These are phyloP conservation scores for Plasmodium inui DNA, from an alignment of 169 alveolate genomes.

Conservation along the genomic window DNA sequence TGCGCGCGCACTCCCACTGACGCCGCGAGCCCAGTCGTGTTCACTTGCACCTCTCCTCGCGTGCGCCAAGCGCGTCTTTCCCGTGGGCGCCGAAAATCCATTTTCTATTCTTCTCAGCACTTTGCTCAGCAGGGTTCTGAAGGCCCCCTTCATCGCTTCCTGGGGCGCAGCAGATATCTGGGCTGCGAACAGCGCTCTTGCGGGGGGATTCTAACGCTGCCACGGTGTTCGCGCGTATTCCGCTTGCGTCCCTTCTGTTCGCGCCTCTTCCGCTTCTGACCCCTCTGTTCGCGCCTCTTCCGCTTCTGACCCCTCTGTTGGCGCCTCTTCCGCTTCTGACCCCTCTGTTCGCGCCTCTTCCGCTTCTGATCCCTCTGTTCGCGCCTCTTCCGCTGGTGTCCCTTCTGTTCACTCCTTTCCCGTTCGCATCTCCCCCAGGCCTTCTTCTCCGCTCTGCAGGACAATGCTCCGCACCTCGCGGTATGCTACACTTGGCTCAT, in stretches of 20 bases:
- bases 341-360: too few relatives aligned
- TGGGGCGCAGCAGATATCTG: background rate
- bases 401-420: too few relatives aligned
- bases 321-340: too few relatives aligned
- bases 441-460: background rate
- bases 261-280: too few relatives aligned
- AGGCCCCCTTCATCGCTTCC: conserved; percentile 9
- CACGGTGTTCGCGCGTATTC: background rate
- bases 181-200: background rate
- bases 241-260: too few relatives aligned
- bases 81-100: conserved; percentile 16
- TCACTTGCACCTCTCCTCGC: background rate
- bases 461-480: background rate
- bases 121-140: conserved; percentile 16
- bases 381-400: too few relatives aligned
- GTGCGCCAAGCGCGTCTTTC: background rate
- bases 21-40: background rate
- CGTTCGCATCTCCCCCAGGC: background rate
- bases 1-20: background rate
- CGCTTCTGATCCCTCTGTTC: too few relatives aligned
- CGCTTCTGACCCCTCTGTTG: too few relatives aligned
- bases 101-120: conserved; percentile 5
- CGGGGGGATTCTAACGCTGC: background rate
- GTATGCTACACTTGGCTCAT: conserved; percentile 9
- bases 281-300: too few relatives aligned